Base-by-base conservation (phyloP, 805 yeast species). In the Monosporozyma aerobia region DNA sequence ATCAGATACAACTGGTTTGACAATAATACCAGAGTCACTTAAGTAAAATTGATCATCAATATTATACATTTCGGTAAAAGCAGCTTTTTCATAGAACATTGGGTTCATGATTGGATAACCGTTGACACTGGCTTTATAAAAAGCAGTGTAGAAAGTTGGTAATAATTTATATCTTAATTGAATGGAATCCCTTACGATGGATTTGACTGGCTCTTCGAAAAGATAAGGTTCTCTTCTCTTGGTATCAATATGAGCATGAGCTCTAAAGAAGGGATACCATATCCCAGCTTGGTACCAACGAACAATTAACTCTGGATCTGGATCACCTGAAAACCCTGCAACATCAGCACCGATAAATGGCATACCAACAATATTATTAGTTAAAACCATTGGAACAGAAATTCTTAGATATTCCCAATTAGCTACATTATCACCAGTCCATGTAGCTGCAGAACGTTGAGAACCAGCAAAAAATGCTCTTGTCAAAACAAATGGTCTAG, bases 381-480 rank as follows among this genome's bases (percentile, higher is more conserved):
- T 87, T 54, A 94, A 73, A 14, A 88, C 68, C 96, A 90, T 90
- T 6, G 98, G 97, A 46, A 89, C 77, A 0, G 97, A 87, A 5
- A 80, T 76, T 59, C 77, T 75, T 55, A 94, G 74, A 62, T 89
- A 86, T 56, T 85, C 94, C 99, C 99, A 94, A 58, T 78, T 83
- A 2, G 97, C 88, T 78, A 81, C 84, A 67, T 92, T 94, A 67
- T 94, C 99, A 46, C 99, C 99, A 0, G 97, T 89, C 99, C 99
- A 94, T 80, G 87, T 84, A 0, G 98, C 96, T 0, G 94, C 83
- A 0, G 94, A 76, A 59, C 90, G 77, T 69, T 94, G 98, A 2
- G 97, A 87, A 0, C 99, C 99, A 0, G 97, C 78, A 65, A 77
- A 94, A 67, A 79, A 92, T 0, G 97, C 77, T 56, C 99, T 75